Evolutionary conservation across 352 stramenopile species (phyloP).

Genomic region (Phytophthora multivora): DNA sequence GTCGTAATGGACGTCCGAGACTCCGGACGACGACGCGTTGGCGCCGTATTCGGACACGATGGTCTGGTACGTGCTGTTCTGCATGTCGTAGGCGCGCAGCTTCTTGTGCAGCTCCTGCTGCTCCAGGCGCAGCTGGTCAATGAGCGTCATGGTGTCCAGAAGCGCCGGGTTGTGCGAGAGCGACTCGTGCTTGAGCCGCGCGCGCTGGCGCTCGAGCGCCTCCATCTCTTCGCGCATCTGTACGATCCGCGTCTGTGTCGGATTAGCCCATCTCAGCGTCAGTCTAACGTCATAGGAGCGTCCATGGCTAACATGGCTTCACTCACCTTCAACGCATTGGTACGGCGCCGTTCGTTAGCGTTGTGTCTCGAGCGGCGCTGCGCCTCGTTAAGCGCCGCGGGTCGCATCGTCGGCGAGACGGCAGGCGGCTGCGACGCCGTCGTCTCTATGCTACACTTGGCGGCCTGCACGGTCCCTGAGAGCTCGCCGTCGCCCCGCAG

Average conservation of each 20-base stretch:
- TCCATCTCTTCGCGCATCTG: slow-evolving; percentile 55
- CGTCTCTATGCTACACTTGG: slow-evolving; percentile 28
- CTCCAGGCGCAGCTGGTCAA: slow-evolving; percentile 53
- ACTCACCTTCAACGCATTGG: slow-evolving; percentile 51
- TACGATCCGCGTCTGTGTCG: slow-evolving; percentile 40
- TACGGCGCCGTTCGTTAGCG: slow-evolving; percentile 62
- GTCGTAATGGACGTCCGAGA: not conserved
- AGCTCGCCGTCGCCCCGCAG: slow-evolving; percentile 4
- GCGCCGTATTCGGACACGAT: slow-evolving; percentile 47
- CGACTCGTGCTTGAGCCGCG: slow-evolving; percentile 37
- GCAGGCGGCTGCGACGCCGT: slow-evolving; percentile 9
- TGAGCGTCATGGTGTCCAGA: slow-evolving; percentile 43
- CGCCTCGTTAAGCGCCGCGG: slow-evolving; percentile 27
- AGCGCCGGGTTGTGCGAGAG: slow-evolving; percentile 23
- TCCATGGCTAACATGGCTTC: not conserved
- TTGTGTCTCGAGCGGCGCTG: slow-evolving; percentile 63
- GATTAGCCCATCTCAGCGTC: not conserved
- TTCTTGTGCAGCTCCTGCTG: slow-evolving; percentile 42
- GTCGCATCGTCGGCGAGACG: slow-evolving; percentile 1
- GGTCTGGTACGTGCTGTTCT: slow-evolving; percentile 65
- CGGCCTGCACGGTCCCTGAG: slow-evolving; percentile 6
- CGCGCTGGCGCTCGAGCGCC: slow-evolving; percentile 47
- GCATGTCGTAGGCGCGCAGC: slow-evolving; percentile 48
- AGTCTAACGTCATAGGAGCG: not conserved
- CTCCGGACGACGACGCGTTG: slow-evolving; percentile 1